Evolutionary conservation across 2,329 filamentous ascomycete species (phyloP), one percentile per base, ranked within the genome.

Genomic region (Scleromitrula shiraiana): DNA sequence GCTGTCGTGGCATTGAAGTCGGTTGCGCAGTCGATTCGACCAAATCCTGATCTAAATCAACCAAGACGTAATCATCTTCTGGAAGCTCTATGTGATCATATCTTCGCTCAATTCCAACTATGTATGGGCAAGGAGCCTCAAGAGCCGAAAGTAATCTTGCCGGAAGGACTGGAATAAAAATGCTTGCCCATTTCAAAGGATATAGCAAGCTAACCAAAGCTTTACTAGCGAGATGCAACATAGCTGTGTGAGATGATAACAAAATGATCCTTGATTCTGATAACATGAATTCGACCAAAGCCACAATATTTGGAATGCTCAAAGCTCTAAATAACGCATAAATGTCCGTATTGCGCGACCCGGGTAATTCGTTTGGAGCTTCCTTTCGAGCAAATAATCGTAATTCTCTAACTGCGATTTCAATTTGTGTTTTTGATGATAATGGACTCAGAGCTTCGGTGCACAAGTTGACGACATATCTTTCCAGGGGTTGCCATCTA

Each of bases 401-500:
- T 57, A 98, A 69, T 65, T 98, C 93, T 50, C 93, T 80, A 26
- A 98, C 80, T 1, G 85, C 83, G 30, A 97, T 74, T 68, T 98
- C 93, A 26, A 97, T 89, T 65, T 98, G 93, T 0, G 91, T 97
- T 68, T 94, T 91, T 32, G 93, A 97, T 27, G 85, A 86, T 42
- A 95, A 79, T 1, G 93, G 93, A 61, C 86, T 91, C 61, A 94
- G 85, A 2, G 93, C 93, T 68, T 97, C 91, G 8, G 90, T 90
- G 68, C 93, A 98, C 27, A 98, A 74, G 65, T 97, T 97, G 68
- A 97, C 84, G 27, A 98, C 90, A 65, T 97, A 98, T 62, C 90
- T 83, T 70, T 98, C 93, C 51, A 98, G 70, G 12, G 93, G 93
- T 65, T 96, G 91, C 93, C 93, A 98, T 63, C 89, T 81, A 37